phyloP scores from a whole-genome alignment of 257 asterid species.

The Solanum piurae region DNA sequence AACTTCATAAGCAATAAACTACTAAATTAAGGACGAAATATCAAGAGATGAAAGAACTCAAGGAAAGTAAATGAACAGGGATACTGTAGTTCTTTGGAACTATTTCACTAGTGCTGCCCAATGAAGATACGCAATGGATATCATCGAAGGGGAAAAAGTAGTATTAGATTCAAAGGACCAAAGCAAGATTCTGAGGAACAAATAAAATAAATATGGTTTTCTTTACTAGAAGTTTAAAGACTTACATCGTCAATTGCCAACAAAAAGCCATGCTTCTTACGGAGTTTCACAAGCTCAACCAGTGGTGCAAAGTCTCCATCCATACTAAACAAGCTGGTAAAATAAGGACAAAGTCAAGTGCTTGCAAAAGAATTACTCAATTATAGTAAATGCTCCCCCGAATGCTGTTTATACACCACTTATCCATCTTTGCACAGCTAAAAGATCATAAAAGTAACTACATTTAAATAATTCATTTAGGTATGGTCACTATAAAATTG shows the following conservation, averaged over 20 bases:
- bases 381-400: neutral
- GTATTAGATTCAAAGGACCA: neutral
- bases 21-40: neutral
- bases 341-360: conserved; percentile 5
- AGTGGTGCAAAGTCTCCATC: conserved; percentile 98
- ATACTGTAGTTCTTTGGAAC: neutral
- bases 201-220: neutral
- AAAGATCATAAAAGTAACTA: neutral
- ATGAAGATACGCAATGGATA: neutral
- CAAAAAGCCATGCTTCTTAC: conserved; percentile 81
- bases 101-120: neutral
- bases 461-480: neutral
- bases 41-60: neutral
- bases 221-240: conserved; percentile 2
- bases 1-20: neutral
- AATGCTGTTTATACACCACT: neutral
- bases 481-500: neutral
- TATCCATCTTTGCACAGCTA: neutral
- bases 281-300: conserved; percentile 73
- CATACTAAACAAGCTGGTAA: conserved; percentile 88
- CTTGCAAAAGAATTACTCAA: neutral
- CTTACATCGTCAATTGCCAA: conserved; percentile 95
- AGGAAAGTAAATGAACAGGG: neutral
- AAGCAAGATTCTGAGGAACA: neutral
- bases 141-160: neutral